Evolutionary conservation across 768 basidiomycete species (phyloP).

Genomic region (Macrocybe gigantea): DNA sequence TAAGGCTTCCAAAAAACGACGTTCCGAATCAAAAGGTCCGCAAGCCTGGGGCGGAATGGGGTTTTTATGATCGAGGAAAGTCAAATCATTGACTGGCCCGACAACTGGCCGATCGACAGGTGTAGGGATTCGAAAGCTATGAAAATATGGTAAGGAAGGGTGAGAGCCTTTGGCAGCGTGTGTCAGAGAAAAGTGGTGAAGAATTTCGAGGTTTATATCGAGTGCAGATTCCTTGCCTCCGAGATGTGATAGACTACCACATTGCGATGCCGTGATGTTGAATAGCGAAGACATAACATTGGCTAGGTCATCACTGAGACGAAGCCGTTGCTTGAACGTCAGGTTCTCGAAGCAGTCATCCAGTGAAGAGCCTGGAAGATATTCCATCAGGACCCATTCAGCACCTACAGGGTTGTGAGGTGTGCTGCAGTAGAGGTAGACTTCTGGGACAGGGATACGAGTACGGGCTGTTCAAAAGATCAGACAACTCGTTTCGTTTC

Average conservation of each 20-base stretch:
- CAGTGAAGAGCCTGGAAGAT: constrained; percentile 9
- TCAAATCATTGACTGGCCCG: neutral
- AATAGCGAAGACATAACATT: neutral
- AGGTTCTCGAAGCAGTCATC: constrained; percentile 2
- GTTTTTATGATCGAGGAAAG: neutral
- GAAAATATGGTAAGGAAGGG: neutral
- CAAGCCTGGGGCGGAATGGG: neutral
- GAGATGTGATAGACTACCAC: neutral
- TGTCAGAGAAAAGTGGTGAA: neutral
- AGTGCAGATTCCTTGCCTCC: neutral
- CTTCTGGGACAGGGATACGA: constrained; percentile 11
- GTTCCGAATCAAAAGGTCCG: neutral
- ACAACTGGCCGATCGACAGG: neutral
- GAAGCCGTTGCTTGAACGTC: neutral
- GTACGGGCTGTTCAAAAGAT: constrained; percentile 9
- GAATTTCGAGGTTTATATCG: neutral
- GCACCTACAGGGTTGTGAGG: constrained; percentile 11
- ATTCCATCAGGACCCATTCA: constrained; percentile 16
- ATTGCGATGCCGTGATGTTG: constrained; percentile 1
- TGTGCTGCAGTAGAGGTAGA: constrained; percentile 10
- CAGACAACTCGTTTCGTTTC: too few relatives aligned
- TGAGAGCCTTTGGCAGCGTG: neutral
- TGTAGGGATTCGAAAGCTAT: neutral
- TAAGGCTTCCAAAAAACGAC: neutral
- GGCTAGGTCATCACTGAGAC: neutral